A percentile compares a stretch with the other conserved stretches of the same genome.
phyloP scores from a whole-genome alignment of 176 grass and related monocot genomes.

The Olyra latifolia region DNA sequence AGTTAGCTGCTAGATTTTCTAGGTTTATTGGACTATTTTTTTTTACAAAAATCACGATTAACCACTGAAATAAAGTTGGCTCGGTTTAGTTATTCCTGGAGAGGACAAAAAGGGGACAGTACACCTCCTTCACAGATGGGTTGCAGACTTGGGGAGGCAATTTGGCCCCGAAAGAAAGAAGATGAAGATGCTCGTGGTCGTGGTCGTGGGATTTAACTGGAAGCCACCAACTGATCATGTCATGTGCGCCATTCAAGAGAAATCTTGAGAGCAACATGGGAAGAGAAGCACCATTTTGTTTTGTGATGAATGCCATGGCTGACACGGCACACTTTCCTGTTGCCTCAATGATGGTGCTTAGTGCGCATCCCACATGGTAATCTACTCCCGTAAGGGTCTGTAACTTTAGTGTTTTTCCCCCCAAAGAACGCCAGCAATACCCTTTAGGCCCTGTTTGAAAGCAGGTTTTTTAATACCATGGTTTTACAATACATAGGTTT shows the following conservation, averaged over 20 bases:
- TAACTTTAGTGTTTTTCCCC: too few species aligned
- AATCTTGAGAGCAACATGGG: not conserved
- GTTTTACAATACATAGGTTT: too few species aligned
- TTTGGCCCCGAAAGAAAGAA: slow-evolving; percentile 18
- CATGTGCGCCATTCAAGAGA: slow-evolving; percentile 9
- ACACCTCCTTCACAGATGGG: too few species aligned
- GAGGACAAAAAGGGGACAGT: slow-evolving; percentile 1
- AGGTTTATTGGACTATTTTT: too few species aligned
- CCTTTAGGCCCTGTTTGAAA: too few species aligned
- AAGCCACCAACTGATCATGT: not conserved
- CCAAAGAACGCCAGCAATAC: too few species aligned
- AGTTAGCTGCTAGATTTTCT: too few species aligned
- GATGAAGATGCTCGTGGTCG: slow-evolving; percentile 2
- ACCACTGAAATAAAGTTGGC: too few species aligned
- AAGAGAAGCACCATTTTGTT: not conserved
- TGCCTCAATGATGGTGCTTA: not conserved
- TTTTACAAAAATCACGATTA: too few species aligned
- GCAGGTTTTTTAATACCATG: too few species aligned
- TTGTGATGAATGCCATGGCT: slow-evolving; percentile 17
- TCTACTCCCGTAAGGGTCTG: not conserved
- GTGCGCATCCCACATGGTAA: not conserved
- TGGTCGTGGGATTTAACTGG: slow-evolving; percentile 4
- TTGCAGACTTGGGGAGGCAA: not conserved
- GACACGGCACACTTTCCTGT: not conserved
- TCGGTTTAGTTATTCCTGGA: too few species aligned